Percentiles rank a stretch among this genome's conserved stretches.
These are phyloP conservation scores for Tuber borchii DNA, from an alignment of 495 filamentous ascomycete species.

Conservation along the genomic window DNA sequence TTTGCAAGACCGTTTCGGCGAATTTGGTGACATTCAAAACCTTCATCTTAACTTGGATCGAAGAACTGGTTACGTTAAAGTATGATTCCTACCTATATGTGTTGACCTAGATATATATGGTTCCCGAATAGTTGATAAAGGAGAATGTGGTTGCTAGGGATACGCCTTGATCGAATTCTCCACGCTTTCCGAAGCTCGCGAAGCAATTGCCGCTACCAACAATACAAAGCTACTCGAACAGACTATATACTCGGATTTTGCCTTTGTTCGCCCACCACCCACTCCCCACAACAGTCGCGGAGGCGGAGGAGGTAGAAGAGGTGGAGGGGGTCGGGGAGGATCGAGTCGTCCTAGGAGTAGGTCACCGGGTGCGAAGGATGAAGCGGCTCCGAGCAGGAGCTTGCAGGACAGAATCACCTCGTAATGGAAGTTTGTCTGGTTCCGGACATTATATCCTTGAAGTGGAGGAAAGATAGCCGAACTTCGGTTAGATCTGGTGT, in stretches of 20 bases:
- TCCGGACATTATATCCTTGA: not conserved
- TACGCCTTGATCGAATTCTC: slow-evolving; percentile 36
- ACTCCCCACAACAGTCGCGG: slow-evolving; percentile 53
- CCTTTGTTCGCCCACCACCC: slow-evolving; percentile 90
- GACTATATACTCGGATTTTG: slow-evolving; percentile 87
- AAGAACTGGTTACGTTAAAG: slow-evolving; percentile 96
- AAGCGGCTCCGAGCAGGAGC: slow-evolving; percentile 19
- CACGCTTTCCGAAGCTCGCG: slow-evolving; percentile 46
- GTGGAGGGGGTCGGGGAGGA: slow-evolving; percentile 49
- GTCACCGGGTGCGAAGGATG: slow-evolving; percentile 48
- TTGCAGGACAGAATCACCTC: slow-evolving; percentile 23
- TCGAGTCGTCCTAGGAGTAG: slow-evolving; percentile 49
- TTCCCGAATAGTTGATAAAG: not conserved
- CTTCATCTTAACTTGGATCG: slow-evolving; percentile 90
- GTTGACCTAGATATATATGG: not conserved
- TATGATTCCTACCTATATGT: slow-evolving; percentile 39
- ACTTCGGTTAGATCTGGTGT: not conserved
- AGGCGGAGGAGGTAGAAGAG: slow-evolving; percentile 49
- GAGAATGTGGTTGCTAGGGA: slow-evolving; percentile 18
- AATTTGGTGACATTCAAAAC: slow-evolving; percentile 97
- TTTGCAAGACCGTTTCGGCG: slow-evolving; percentile 85
- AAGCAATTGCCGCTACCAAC: slow-evolving; percentile 42
- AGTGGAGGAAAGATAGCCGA: not conserved
- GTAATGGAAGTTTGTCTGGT: not conserved
- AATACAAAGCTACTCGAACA: slow-evolving; percentile 82